Evolutionary conservation across 2,329 filamentous ascomycete species (phyloP).

Genomic region (Alternaria dauci): DNA sequence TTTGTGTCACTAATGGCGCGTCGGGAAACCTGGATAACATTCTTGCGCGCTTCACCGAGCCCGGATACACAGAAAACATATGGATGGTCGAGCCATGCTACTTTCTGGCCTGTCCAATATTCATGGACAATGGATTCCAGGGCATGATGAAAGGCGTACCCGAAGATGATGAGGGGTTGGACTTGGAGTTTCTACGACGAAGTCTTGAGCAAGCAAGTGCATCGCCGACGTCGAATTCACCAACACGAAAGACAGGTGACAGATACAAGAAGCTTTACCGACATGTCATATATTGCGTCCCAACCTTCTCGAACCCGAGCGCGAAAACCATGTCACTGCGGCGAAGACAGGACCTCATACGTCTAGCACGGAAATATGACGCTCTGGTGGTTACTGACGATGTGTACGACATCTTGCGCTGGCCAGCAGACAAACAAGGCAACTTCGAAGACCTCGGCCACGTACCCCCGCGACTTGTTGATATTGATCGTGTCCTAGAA

Average conservation of each 20-base stretch:
- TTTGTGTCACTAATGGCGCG: constrained; percentile 82
- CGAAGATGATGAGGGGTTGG: constrained; percentile 77
- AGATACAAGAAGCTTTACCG: constrained; percentile 76
- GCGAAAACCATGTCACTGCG: constrained; percentile 76
- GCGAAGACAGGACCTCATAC: constrained; percentile 72
- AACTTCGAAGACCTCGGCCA: constrained; percentile 34
- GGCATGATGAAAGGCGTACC: constrained; percentile 71
- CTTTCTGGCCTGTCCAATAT: constrained; percentile 77
- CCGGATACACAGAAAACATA: constrained; percentile 66
- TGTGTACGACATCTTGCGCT: constrained; percentile 68
- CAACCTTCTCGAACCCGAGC: constrained; percentile 85
- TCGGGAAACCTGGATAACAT: constrained; percentile 49
- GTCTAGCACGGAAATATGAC: constrained; percentile 75
- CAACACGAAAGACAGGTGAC: constrained; percentile 63
- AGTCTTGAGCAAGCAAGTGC: constrained; percentile 58
- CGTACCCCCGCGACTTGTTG: constrained; percentile 73
- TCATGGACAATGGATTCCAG: constrained; percentile 77
- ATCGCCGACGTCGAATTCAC: constrained; percentile 32
- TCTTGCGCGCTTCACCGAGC: background rate
- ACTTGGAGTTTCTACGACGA: constrained; percentile 65
- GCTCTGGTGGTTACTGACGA: constrained; percentile 74
- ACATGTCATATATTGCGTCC: constrained; percentile 83
- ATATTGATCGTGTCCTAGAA: constrained; percentile 73
- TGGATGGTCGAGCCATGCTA: constrained; percentile 84
- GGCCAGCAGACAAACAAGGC: constrained; percentile 73